phyloP scores from a whole-genome alignment of 169 alveolate species.

The Theileria parva region DNA sequence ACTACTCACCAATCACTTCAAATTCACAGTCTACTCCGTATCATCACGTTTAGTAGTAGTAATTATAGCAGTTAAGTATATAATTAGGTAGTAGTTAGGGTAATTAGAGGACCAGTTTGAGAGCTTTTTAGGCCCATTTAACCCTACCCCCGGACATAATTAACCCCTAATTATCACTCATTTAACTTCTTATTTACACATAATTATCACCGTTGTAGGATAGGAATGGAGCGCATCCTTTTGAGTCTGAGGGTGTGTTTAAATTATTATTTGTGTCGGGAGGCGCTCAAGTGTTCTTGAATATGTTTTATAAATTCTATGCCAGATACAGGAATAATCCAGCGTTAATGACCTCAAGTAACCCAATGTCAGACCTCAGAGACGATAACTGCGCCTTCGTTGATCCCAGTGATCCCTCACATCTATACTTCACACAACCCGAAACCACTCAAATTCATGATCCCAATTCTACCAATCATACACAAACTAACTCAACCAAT shows the following conservation, averaged over 20 bases:
- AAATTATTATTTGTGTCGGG: constrained; percentile 20
- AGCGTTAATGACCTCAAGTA: constrained; percentile 1
- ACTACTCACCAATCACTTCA: constrained; percentile 40
- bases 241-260: constrained; percentile 30
- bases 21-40: no score
- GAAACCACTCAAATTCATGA: constrained; percentile 7
- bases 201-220: no score
- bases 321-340: constrained; percentile 63
- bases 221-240: constrained; percentile 17
- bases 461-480: no score
- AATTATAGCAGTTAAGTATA: no score
- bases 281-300: constrained; percentile 40
- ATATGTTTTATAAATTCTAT: constrained; percentile 49
- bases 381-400: constrained; percentile 52
- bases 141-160: no score
- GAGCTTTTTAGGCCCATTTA: no score
- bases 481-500: no score
- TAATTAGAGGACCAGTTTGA: no score
- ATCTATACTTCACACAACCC: constrained; percentile 56
- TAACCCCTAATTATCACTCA: no score
- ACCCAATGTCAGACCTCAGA: constrained; percentile 29
- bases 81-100: no score
- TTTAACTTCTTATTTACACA: no score
- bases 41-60: no score
- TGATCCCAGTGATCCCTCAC: constrained; percentile 64